Conservation (phyloP, 2,329 filamentous ascomycete species). For the Fusarium tjaetaba region DNA sequence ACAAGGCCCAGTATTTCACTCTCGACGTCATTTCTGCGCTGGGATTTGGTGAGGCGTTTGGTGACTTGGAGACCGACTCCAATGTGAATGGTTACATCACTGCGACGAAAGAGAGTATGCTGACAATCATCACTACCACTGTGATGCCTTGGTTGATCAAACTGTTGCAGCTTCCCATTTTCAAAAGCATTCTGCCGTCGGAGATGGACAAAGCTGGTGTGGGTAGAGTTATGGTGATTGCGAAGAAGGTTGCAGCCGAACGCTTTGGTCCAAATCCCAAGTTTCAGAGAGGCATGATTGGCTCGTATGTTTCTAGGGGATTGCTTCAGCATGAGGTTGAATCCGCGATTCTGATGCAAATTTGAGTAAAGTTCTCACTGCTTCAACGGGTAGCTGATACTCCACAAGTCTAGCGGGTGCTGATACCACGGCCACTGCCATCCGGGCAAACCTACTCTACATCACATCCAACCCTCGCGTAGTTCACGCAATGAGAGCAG, state of each 20-base stretch:
- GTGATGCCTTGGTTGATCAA: not conserved
- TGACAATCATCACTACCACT: not conserved
- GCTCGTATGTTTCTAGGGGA: not conserved
- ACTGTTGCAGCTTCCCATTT: not conserved
- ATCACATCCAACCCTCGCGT: not conserved
- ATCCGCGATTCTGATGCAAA: not conserved
- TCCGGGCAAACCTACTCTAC: not conserved
- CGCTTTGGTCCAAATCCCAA: not conserved
- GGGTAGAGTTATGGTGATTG: not conserved
- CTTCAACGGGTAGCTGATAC: rapidly evolving
- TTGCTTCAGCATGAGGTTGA: not conserved
- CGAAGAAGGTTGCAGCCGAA: not conserved
- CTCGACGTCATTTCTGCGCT: not conserved
- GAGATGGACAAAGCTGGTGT: not conserved
- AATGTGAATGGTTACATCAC: not conserved
- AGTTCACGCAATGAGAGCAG: not conserved
- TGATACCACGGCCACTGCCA: not conserved
- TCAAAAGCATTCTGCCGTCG: not conserved
- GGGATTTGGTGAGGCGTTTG: not conserved
- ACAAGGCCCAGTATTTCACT: not conserved
- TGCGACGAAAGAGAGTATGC: not conserved
- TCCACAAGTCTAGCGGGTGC: not conserved
- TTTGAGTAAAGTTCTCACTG: not conserved
- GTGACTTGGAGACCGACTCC: not conserved
- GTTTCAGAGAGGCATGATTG: not conserved